These are phyloP conservation scores for Neurospora terricola DNA, from an alignment of 495 filamentous ascomycete species.

Conservation along the genomic window DNA sequence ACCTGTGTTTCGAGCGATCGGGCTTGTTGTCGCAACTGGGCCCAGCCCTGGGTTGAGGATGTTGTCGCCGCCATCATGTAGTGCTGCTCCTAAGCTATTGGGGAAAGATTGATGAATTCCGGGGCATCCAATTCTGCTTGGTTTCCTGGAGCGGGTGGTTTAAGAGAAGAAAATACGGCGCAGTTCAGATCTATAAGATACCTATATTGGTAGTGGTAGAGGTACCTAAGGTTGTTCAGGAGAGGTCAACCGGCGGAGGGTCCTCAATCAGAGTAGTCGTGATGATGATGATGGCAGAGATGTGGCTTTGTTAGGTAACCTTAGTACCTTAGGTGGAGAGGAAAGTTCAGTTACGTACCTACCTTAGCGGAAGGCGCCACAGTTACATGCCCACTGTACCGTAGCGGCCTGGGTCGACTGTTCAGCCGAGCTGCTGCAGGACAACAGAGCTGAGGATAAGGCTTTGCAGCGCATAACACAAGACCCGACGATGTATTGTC, in stretches of 20 bases:
- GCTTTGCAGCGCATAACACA: background rate
- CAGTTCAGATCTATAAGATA: background rate
- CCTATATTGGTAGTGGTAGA: background rate
- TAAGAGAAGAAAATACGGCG: background rate
- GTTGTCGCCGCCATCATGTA: slow-evolving; percentile 53
- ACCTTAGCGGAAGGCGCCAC: background rate
- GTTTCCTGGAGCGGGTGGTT: background rate
- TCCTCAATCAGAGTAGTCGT: background rate
- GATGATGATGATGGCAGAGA: background rate
- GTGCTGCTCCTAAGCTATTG: background rate
- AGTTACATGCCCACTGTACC: background rate
- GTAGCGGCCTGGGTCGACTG: background rate
- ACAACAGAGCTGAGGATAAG: background rate
- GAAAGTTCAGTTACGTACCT: background rate
- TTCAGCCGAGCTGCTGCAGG: background rate
- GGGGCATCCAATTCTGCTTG: background rate
- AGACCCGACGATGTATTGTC: background rate
- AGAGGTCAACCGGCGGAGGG: background rate
- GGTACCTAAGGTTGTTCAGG: background rate
- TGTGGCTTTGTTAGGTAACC: background rate
- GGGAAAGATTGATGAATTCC: background rate
- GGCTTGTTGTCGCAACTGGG: slow-evolving; percentile 89
- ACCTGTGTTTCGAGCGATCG: slow-evolving; percentile 88
- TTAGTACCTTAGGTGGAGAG: no score
- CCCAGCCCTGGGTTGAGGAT: slow-evolving; percentile 73